Conservation (phyloP, 108 stramenopile species). For the Licmophora abbreviata region DNA sequence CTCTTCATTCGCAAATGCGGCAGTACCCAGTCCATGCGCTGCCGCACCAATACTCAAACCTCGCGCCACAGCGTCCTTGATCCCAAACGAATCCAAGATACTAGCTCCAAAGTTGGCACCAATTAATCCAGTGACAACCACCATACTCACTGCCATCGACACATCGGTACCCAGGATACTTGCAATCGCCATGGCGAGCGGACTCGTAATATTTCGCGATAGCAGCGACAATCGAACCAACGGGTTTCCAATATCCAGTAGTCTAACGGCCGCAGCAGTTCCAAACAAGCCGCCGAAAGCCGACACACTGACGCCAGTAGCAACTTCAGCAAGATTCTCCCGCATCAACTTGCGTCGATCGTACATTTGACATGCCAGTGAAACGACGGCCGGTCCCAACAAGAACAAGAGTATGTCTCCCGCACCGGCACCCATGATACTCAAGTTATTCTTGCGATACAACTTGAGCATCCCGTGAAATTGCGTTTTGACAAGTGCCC, state of each 20-base stretch:
- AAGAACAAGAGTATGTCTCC: constrained; percentile 65
- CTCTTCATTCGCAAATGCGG: constrained; percentile 81
- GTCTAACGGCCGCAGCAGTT: constrained; percentile 44
- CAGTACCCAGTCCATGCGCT: constrained; percentile 89
- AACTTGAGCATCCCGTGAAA: constrained; percentile 35
- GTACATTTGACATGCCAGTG: constrained; percentile 70
- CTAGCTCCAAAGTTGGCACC: constrained; percentile 88
- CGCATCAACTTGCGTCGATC: constrained; percentile 57
- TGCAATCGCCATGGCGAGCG: constrained; percentile 87
- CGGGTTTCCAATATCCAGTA: constrained; percentile 36
- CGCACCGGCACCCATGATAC: constrained; percentile 37
- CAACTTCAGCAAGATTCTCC: constrained; percentile 59
- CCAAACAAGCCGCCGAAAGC: constrained; percentile 68
- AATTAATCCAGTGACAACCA: constrained; percentile 85
- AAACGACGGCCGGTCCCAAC: constrained; percentile 73
- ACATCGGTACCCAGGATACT: constrained; percentile 76
- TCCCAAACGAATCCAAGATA: constrained; percentile 57
- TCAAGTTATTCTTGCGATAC: constrained; percentile 38
- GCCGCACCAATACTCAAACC: constrained; percentile 87
- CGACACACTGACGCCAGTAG: constrained; percentile 43
- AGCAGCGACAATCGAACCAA: constrained; percentile 55
- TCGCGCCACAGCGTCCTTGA: constrained; percentile 79
- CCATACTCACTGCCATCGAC: constrained; percentile 74
- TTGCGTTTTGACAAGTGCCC: constrained; percentile 31
- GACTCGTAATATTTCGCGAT: constrained; percentile 78